Percentiles rank a stretch among this genome's conserved stretches.
Evolutionary conservation across 2,329 filamentous ascomycete genomes (phyloP).

Genomic region (Xylariales sp.): DNA sequence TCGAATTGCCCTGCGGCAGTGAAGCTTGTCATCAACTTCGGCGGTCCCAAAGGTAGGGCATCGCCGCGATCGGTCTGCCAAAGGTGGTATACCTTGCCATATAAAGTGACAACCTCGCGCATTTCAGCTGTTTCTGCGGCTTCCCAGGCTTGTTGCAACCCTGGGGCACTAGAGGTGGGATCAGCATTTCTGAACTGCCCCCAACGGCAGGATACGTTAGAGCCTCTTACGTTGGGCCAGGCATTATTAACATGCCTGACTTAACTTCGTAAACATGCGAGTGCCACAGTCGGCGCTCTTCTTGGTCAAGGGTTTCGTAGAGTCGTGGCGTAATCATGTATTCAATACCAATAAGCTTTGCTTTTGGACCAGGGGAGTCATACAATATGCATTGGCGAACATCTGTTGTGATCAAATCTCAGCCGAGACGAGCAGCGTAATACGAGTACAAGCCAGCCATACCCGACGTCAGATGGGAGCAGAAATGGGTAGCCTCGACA

Average conservation of each 20-base stretch:
- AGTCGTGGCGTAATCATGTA: conserved; percentile 77
- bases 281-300: conserved; percentile 77
- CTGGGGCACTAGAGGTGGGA: too few species aligned
- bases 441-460: conserved; percentile 26
- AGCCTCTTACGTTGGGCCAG: conserved; percentile 51
- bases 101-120: conserved; percentile 68
- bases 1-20: conserved; percentile 45
- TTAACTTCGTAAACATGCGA: conserved; percentile 72
- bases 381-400: conserved; percentile 84
- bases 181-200: too few species aligned
- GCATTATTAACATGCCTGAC: conserved; percentile 77
- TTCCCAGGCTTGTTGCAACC: conserved; percentile 66
- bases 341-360: conserved; percentile 77
- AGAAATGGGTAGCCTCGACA: conserved; percentile 83
- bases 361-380: conserved; percentile 62
- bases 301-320: conserved; percentile 58
- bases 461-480: conserved; percentile 70
- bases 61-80: conserved; percentile 82
- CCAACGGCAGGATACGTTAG: too few species aligned
- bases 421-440: not conserved
- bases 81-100: conserved; percentile 81
- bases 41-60: conserved; percentile 44
- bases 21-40: conserved; percentile 51
- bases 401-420: conserved; percentile 45
- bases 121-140: conserved; percentile 75